A percentile compares a stretch with the other conserved stretches of the same genome.
These are phyloP conservation scores for Saccharomyces hybrid DNA, from an alignment of 1,139 yeast genomes.

Conservation along the genomic window DNA sequence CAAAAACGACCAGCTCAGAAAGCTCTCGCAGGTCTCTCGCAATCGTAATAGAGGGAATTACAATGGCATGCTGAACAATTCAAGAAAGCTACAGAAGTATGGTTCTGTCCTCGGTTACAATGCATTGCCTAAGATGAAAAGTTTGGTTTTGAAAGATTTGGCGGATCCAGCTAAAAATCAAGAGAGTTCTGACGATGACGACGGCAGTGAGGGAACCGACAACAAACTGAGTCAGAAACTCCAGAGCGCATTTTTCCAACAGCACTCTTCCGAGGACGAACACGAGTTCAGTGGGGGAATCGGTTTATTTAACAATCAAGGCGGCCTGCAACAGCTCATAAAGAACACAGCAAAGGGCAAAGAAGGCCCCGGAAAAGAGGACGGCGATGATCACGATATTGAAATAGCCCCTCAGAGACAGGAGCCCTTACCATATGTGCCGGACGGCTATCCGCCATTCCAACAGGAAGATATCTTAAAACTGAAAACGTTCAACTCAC, in stretches of 20 bases:
- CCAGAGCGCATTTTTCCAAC: conserved; percentile 10
- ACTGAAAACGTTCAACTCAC: conserved; percentile 18
- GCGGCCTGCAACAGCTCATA: background rate
- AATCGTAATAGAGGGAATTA: conserved; percentile 4
- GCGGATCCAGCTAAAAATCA: conserved; percentile 14
- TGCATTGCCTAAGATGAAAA: conserved; percentile 21
- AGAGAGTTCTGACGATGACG: conserved; percentile 14
- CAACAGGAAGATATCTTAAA: conserved; percentile 19
- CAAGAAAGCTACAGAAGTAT: conserved; percentile 30
- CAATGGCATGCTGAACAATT: conserved; percentile 14
- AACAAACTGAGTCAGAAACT: conserved; percentile 15
- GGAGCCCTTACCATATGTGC: conserved; percentile 20
- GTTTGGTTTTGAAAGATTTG: conserved; percentile 28
- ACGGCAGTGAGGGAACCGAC: conserved; percentile 23
- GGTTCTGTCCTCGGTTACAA: conserved; percentile 28
- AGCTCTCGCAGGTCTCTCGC: background rate
- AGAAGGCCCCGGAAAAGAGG: conserved; percentile 4
- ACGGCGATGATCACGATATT: conserved; percentile 12
- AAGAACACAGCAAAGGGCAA: background rate
- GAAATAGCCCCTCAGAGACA: conserved; percentile 23
- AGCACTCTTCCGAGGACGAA: background rate
- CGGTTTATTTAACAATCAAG: conserved; percentile 9
- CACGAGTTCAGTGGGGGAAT: conserved; percentile 12
- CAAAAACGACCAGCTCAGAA: background rate
- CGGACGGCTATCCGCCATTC: conserved; percentile 24